Conservation (phyloP, 1,284 basidiomycete species). For the Tylopilus sp. region DNA sequence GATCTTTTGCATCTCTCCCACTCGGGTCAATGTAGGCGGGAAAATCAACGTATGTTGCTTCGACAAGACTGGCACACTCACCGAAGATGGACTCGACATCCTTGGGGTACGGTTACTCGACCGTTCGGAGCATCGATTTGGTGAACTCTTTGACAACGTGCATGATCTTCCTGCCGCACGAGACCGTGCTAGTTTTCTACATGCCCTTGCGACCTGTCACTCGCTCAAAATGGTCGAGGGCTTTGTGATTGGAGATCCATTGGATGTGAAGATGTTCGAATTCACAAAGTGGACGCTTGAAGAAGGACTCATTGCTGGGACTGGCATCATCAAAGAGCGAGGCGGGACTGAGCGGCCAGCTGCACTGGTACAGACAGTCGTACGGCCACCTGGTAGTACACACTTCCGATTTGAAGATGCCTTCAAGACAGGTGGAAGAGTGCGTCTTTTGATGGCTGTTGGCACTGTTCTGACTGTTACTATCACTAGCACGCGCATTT, state of each 20-base stretch:
- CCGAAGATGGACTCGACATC: slow-evolving; percentile 97
- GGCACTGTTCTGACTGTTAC: slow-evolving; percentile 5
- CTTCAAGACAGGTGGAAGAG: slow-evolving; percentile 76
- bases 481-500: slow-evolving; percentile 82
- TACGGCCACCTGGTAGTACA: slow-evolving; percentile 89
- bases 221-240: slow-evolving; percentile 91
- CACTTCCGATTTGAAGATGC: slow-evolving; percentile 92
- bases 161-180: slow-evolving; percentile 79
- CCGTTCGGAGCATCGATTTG: slow-evolving; percentile 74
- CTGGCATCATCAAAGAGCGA: slow-evolving; percentile 67
- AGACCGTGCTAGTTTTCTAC: slow-evolving; percentile 80
- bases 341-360: slow-evolving; percentile 72
- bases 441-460: slow-evolving; percentile 33
- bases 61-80: slow-evolving; percentile 98
- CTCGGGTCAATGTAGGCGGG: slow-evolving; percentile 93
- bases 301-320: slow-evolving; percentile 77
- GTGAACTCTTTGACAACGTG: slow-evolving; percentile 86
- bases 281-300: slow-evolving; percentile 97
- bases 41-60: slow-evolving; percentile 99
- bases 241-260: slow-evolving; percentile 89
- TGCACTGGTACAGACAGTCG: slow-evolving; percentile 94
- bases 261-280: slow-evolving; percentile 97
- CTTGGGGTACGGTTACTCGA: slow-evolving; percentile 88
- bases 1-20: slow-evolving; percentile 97
- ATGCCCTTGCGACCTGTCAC: slow-evolving; percentile 96